phyloP scores from a whole-genome alignment of 129 eudicot genomes.

The Heracleum sosnowskyi region DNA sequence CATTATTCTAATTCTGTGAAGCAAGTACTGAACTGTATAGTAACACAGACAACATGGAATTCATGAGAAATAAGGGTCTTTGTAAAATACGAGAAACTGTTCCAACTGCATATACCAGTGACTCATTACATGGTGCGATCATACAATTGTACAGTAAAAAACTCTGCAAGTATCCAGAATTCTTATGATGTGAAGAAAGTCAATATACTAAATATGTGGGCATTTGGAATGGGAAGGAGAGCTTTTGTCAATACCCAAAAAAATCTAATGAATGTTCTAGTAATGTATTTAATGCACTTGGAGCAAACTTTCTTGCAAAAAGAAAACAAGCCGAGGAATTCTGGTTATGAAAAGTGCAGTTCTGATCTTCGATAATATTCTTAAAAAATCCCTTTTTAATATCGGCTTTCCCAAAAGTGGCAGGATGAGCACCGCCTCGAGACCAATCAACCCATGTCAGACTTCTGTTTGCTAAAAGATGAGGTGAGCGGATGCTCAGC shows the following conservation, averaged over 20 bases:
- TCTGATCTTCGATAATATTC: slow-evolving; percentile 27
- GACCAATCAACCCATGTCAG: slow-evolving; percentile 92
- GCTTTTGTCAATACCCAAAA: slow-evolving; percentile 51
- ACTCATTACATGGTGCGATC: neutral
- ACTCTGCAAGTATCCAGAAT: slow-evolving; percentile 4
- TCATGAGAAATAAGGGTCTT: neutral
- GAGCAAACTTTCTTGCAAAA: slow-evolving; percentile 91
- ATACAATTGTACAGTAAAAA: neutral
- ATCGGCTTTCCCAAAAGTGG: slow-evolving; percentile 57
- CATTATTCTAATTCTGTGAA: neutral
- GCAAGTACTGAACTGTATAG: neutral
- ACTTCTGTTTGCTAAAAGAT: slow-evolving; percentile 57
- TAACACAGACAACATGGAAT: neutral
- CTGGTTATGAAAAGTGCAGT: slow-evolving; percentile 49
- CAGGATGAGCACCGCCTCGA: slow-evolving; percentile 88
- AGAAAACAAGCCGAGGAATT: slow-evolving; percentile 51
- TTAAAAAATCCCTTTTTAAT: slow-evolving; percentile 39
- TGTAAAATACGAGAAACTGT: neutral
- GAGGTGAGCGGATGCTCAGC: slow-evolving; percentile 51
- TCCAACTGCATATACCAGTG: neutral
- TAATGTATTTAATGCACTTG: slow-evolving; percentile 58
- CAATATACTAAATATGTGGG: neutral
- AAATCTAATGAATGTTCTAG: slow-evolving; percentile 46
- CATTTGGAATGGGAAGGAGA: neutral
- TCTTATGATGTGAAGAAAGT: neutral